Evolutionary conservation across 2,329 filamentous ascomycete genomes (phyloP), one percentile per base, ranked within the genome.

Genomic region (Pseudocercospora crystallina): DNA sequence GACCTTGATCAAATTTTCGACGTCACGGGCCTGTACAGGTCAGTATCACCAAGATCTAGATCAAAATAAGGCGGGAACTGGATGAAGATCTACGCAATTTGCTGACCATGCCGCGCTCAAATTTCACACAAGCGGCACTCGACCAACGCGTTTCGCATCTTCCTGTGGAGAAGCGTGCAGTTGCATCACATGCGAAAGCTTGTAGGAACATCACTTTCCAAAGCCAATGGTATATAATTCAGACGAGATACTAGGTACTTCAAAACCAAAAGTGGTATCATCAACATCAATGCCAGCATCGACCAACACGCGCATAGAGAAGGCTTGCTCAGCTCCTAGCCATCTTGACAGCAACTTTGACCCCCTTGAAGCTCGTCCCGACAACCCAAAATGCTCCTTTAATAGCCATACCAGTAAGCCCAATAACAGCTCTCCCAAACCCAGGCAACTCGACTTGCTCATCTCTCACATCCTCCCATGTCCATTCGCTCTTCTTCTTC

Each of bases 341-440:
- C 48, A 69, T 68, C 14, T 71, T 67, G 62, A 58, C 51, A 14
- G 74, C 63, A 33, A 73, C 62, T 65, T 72, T 75, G 15, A 76
- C 65, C 2, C 63, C 41, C 20, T 26, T 26, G 20, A 26, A 26
- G 37, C 47, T 66, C 12, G 74, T 62, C 43, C 66, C 66, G 5
- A 76, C 47, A 37, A 75, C 65, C 54, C 69, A 74, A 2, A 75
- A 69, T 2, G 72, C 65, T 1, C 68, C 64, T 59, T 73, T 75
- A 47, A 76, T 69, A 5, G 64, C 66, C 56, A 76, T 68, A 0
- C 67, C 70, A 31, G 75, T 50, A 17, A 76, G 53, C 1, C 61
- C 61, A 4, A 77, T 65, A 5, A 74, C 62, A 2, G 66, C 69
- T 30, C 70, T 62, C 14, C 71, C 67, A 10, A 74, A 54, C 26